These are phyloP conservation scores for Escallonia herrerae DNA, from an alignment of 129 eudicot genomes.

Conservation along the genomic window DNA sequence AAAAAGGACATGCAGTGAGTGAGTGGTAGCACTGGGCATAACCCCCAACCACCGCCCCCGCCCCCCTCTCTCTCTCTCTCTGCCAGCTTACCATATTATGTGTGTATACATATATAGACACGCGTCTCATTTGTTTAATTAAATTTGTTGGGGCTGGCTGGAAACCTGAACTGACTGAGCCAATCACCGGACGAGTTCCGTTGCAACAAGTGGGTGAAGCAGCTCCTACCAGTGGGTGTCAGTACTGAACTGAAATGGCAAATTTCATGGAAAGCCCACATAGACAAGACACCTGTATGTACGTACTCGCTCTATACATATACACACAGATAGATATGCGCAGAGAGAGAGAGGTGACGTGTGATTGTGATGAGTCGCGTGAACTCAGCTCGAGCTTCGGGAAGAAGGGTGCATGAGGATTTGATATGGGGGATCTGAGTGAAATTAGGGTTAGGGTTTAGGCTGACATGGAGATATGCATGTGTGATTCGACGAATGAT, in stretches of 20 bases:
- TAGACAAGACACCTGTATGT: not conserved
- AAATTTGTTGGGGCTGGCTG: too few relatives aligned
- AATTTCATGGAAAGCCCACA: not conserved
- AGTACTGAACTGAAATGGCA: slow-evolving; percentile 4
- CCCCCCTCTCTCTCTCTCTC: not conserved
- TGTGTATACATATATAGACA: too few relatives aligned
- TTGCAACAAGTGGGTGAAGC: not conserved
- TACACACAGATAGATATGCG: too few relatives aligned
- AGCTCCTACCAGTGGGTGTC: not conserved
- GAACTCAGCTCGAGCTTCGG: not conserved
- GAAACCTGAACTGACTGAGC: not conserved
- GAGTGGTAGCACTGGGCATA: not conserved
- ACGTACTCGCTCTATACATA: too few relatives aligned
- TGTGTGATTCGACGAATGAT: not conserved
- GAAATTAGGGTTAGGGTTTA: too few relatives aligned
- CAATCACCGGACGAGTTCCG: not conserved
- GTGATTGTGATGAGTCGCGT: slow-evolving; percentile 1
- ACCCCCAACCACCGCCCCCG: not conserved
- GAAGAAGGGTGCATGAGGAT: not conserved
- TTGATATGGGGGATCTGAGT: too few relatives aligned
- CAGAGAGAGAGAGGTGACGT: not conserved
- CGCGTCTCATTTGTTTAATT: not conserved
- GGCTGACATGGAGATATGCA: not conserved
- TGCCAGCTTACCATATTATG: not conserved
- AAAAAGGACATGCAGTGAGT: not conserved